phyloP scores from a whole-genome alignment of 1,284 basidiomycete species.

The Neolentinus lepideus region DNA sequence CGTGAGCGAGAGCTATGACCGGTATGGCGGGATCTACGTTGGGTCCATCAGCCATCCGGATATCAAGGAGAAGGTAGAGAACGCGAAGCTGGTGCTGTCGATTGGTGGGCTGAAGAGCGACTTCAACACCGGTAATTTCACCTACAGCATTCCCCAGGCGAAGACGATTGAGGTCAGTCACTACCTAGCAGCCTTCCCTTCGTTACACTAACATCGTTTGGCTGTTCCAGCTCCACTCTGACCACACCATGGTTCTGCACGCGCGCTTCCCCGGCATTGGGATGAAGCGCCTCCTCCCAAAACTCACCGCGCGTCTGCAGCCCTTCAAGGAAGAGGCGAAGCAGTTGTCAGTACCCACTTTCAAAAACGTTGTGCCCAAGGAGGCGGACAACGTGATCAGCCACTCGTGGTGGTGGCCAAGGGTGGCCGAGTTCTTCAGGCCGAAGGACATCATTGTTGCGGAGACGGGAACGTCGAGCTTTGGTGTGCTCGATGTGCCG shows the following conservation, averaged over 20 bases:
- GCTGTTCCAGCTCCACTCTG: conserved; percentile 68
- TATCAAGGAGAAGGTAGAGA: conserved; percentile 75
- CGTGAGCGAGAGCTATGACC: conserved; percentile 70
- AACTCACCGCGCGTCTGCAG: conserved; percentile 51
- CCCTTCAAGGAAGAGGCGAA: conserved; percentile 30
- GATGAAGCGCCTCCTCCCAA: conserved; percentile 69
- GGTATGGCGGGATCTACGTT: conserved; percentile 92
- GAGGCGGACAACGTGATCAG: conserved; percentile 50
- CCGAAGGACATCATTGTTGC: conserved; percentile 75
- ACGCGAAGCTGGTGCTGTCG: conserved; percentile 78
- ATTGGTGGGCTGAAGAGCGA: conserved; percentile 80
- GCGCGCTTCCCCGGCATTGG: conserved; percentile 57
- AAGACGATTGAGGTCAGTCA: conserved; percentile 54
- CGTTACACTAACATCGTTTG: conserved; percentile 7
- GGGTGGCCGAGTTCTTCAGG: conserved; percentile 73
- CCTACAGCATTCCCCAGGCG: conserved; percentile 57
- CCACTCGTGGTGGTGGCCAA: conserved; percentile 85
- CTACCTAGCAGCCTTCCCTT: conserved; percentile 1
- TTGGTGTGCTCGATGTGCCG: conserved; percentile 42
- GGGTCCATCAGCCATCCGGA: conserved; percentile 70
- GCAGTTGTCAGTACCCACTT: conserved; percentile 42
- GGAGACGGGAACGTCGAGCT: conserved; percentile 74
- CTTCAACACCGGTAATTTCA: conserved; percentile 88
- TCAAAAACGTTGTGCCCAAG: conserved; percentile 37
- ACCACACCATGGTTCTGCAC: conserved; percentile 64